Evolutionary conservation across 345 rosid species (phyloP).

Genomic region (Eucalyptus microcorys): DNA sequence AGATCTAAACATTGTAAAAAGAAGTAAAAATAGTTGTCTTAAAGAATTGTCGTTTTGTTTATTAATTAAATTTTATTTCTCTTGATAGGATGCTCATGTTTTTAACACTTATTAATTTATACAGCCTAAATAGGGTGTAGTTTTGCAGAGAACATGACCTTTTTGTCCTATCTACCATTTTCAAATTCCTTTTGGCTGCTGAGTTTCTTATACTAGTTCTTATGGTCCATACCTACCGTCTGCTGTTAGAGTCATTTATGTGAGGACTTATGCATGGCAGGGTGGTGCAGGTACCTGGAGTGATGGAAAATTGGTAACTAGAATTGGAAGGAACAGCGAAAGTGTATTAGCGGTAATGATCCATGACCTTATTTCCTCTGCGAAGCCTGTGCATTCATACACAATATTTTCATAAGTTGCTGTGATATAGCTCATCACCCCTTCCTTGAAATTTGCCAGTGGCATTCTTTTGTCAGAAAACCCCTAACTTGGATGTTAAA

Average conservation of each 20-base stretch:
- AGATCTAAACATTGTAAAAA: neutral
- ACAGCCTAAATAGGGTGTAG: neutral
- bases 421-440: neutral
- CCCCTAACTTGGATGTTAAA: neutral
- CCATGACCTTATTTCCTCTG: neutral
- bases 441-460: neutral
- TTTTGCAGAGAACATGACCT: neutral
- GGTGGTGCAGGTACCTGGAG: conserved; percentile 99
- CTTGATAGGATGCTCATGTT: neutral
- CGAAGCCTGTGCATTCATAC: neutral
- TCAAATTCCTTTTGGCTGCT: neutral
- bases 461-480: neutral
- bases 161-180: neutral
- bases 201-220: neutral
- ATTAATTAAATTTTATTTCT: neutral
- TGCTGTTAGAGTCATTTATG: neutral
- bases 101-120: neutral
- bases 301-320: conserved; percentile 95
- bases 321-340: conserved; percentile 86
- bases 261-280: conserved; percentile 82
- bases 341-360: conserved; percentile 72
- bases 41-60: neutral
- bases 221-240: neutral
- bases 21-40: neutral
- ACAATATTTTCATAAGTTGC: neutral